Evolutionary conservation across 192 early-diverging fungal species (phyloP).

Genomic region (Gorgonomyces haynaldii): DNA sequence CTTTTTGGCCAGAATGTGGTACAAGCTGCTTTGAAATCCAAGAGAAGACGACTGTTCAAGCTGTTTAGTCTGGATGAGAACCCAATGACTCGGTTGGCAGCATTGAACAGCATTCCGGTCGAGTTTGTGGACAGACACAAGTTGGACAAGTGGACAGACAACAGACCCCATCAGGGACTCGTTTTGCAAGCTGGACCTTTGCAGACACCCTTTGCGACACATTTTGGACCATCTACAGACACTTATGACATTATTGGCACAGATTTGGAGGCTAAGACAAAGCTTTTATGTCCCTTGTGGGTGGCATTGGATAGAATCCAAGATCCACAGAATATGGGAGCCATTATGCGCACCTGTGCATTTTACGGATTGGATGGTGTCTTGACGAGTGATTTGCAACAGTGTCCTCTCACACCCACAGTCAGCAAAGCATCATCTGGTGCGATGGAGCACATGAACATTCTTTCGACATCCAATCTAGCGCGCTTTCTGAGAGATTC

Average conservation of each 20-base stretch:
- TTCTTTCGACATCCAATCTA: constrained; percentile 10
- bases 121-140: not conserved
- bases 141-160: not conserved
- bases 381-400: constrained; percentile 24
- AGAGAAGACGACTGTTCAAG: not conserved
- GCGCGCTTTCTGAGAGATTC: constrained; percentile 18
- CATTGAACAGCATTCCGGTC: not conserved
- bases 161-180: not conserved
- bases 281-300: not conserved
- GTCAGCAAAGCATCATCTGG: constrained; percentile 61
- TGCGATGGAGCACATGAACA: constrained; percentile 52
- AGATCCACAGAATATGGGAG: constrained; percentile 56
- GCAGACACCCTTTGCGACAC: not conserved
- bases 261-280: not conserved
- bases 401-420: constrained; percentile 39
- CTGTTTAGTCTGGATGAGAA: not conserved
- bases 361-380: constrained; percentile 63
- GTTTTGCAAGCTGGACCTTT: not conserved
- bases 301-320: constrained; percentile 12
- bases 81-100: not conserved
- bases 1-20: not conserved
- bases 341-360: constrained; percentile 51
- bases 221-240: not conserved
- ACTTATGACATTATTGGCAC: not conserved
- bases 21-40: not conserved